These are phyloP conservation scores for Neurospora terricola DNA, from an alignment of 495 filamentous ascomycete genomes.

Conservation along the genomic window DNA sequence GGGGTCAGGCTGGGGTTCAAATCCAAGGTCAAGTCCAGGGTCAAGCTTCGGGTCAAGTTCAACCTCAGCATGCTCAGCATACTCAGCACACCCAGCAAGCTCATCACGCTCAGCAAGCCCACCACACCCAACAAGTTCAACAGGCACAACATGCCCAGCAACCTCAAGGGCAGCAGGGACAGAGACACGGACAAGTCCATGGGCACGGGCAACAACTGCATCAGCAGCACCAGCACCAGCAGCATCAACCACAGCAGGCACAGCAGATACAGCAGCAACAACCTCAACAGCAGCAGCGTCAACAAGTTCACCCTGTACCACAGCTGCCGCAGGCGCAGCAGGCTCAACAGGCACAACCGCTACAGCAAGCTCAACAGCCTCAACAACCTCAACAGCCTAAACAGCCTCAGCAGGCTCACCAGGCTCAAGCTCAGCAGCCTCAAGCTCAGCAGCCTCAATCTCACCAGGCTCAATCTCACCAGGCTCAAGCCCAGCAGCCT, in stretches of 20 bases:
- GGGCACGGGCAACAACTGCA: not conserved
- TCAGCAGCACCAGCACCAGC: slow-evolving; percentile 5
- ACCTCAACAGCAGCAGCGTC: slow-evolving; percentile 6
- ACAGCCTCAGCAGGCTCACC: not conserved
- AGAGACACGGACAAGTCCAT: slow-evolving; percentile 4
- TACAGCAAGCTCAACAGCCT: not conserved
- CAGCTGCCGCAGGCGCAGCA: not conserved
- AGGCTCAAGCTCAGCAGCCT: not conserved
- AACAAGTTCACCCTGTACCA: slow-evolving; percentile 1
- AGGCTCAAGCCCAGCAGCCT: not conserved
- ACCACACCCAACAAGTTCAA: not conserved
- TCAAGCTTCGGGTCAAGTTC: not conserved
- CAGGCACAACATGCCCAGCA: slow-evolving; percentile 9
- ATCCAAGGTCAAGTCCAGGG: not conserved
- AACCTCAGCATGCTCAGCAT: slow-evolving; percentile 6
- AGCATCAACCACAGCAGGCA: slow-evolving; percentile 6
- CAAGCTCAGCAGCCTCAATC: not conserved
- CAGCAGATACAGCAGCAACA: slow-evolving; percentile 16
- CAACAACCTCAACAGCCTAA: not conserved
- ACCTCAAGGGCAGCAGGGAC: slow-evolving; percentile 13
- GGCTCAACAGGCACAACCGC: not conserved
- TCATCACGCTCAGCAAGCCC: not conserved
- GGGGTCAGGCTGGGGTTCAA: not conserved
- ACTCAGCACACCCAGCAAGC: slow-evolving; percentile 3
- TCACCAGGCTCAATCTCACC: not conserved